phyloP scores from a whole-genome alignment of 1,139 yeast genomes.

The Zygosaccharomyces sapae region DNA sequence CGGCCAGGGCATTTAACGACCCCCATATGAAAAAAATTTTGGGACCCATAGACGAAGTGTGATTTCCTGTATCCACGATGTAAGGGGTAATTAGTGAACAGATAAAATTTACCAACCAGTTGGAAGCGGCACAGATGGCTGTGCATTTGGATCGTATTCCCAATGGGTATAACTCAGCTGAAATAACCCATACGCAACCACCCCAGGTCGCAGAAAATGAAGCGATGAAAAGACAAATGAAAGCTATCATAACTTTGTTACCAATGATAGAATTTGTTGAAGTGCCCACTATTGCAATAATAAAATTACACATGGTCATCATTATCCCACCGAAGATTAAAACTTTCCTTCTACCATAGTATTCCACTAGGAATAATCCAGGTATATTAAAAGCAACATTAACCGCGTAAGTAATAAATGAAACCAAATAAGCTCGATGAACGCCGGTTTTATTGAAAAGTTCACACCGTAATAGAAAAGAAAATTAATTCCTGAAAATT shows the following conservation, averaged over 20 bases:
- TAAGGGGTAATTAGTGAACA: conserved; percentile 75
- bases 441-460: conserved; percentile 64
- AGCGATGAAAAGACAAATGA: conserved; percentile 74
- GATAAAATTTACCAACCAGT: conserved; percentile 77
- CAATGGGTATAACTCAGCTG: conserved; percentile 74
- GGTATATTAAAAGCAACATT: conserved; percentile 68
- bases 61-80: conserved; percentile 57
- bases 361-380: conserved; percentile 64
- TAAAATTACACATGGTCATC: conserved; percentile 58
- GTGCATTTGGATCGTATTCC: conserved; percentile 78
- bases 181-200: conserved; percentile 74
- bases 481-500: conserved; percentile 73
- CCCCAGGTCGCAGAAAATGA: conserved; percentile 88
- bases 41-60: conserved; percentile 62
- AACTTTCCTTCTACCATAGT: conserved; percentile 60
- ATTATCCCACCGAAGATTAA: conserved; percentile 60
- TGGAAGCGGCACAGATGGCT: conserved; percentile 70
- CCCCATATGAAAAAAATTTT: conserved; percentile 79
- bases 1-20: conserved; percentile 56
- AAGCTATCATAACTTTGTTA: conserved; percentile 71
- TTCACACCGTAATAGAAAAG: conserved; percentile 76
- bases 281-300: conserved; percentile 65
- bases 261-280: conserved; percentile 46
- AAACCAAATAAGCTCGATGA: conserved; percentile 56
- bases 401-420: conserved; percentile 67